Conservation (phyloP, 176 grass and related monocot genomes). For the Carex cristatella region DNA sequence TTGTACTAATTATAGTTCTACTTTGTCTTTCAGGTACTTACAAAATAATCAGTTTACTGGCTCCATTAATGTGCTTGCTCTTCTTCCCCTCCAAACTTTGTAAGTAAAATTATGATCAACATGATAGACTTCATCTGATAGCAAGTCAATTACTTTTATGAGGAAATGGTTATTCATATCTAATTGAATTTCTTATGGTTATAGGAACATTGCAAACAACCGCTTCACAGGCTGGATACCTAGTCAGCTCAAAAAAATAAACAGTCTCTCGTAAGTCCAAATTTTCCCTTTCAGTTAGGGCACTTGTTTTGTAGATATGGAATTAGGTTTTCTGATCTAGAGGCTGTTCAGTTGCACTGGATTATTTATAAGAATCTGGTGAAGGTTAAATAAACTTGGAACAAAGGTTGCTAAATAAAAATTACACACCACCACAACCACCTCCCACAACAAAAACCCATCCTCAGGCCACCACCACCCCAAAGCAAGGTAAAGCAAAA, state of each 20-base stretch:
- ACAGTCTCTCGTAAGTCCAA: slow-evolving; percentile 79
- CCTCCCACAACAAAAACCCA: background rate
- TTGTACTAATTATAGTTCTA: slow-evolving; percentile 21
- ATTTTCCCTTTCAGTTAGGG: background rate
- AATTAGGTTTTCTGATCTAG: background rate
- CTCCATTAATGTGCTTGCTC: slow-evolving; percentile 63
- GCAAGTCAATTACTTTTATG: slow-evolving; percentile 1
- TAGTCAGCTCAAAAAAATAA: slow-evolving; percentile 80
- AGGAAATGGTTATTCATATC: slow-evolving; percentile 16
- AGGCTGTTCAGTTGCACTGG: background rate
- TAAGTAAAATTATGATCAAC: slow-evolving; percentile 38
- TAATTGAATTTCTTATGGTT: slow-evolving; percentile 33
- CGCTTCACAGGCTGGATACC: slow-evolving; percentile 97
- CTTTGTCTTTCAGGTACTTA: slow-evolving; percentile 58
- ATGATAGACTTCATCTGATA: background rate
- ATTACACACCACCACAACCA: background rate
- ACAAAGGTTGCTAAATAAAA: background rate
- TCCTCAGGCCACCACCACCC: background rate
- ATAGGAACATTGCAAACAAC: slow-evolving; percentile 85
- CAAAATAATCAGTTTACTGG: slow-evolving; percentile 95
- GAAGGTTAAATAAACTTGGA: background rate
- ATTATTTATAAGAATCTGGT: background rate
- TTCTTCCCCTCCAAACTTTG: slow-evolving; percentile 75
- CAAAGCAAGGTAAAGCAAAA: background rate
- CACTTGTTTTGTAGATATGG: background rate